These are phyloP conservation scores for Dicorynia guianensis DNA, from an alignment of 306 rosid species.

Conservation along the genomic window DNA sequence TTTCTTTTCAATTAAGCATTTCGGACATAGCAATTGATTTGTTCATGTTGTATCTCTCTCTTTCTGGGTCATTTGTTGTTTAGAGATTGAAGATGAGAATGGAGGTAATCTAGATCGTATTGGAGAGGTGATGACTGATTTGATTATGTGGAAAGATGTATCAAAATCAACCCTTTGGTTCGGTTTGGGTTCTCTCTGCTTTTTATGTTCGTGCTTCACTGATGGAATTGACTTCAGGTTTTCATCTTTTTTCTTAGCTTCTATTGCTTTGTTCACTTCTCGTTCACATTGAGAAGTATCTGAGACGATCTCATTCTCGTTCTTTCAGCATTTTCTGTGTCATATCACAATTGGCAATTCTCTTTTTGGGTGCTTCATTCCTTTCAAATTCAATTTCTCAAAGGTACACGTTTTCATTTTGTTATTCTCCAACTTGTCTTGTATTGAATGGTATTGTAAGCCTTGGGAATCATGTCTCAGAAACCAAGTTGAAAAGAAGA, in stretches of 20 bases:
- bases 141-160: constrained; percentile 87
- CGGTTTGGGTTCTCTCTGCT: constrained; percentile 69
- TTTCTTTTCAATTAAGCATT: constrained; percentile 29
- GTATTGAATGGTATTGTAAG: constrained; percentile 14
- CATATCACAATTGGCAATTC: constrained; percentile 71
- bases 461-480: constrained; percentile 47
- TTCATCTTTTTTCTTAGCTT: constrained; percentile 12
- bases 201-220: constrained; percentile 76
- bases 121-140: constrained; percentile 62
- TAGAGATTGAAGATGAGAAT: constrained; percentile 61
- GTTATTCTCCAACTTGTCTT: neutral
- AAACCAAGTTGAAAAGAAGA: constrained; percentile 48
- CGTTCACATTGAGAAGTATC: constrained; percentile 21
- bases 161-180: constrained; percentile 88
- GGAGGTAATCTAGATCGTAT: constrained; percentile 59
- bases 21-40: neutral
- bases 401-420: constrained; percentile 56
- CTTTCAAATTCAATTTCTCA: constrained; percentile 67
- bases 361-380: constrained; percentile 73
- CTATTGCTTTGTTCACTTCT: neutral
- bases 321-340: constrained; percentile 72
- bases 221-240: constrained; percentile 71
- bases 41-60: neutral
- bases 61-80: constrained; percentile 21
- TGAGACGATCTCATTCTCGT: constrained; percentile 1